Evolutionary conservation across 140 eudicot species (phyloP), one percentile per base, ranked within the genome.

Genomic region (Eryngium alpinum): DNA sequence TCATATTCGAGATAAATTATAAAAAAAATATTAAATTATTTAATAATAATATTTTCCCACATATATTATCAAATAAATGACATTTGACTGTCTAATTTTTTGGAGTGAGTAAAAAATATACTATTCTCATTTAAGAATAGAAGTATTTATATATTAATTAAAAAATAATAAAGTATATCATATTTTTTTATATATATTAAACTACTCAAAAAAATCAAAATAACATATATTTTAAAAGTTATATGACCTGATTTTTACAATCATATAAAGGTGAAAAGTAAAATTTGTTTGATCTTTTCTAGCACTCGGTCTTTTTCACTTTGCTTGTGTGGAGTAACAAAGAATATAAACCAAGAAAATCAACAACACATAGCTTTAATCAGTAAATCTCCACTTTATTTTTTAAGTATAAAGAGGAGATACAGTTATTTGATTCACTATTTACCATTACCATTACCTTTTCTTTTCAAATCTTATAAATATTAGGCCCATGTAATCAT

Each of bases 261-360:
- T 44, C 34, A 73, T 75, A 49, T 75, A 75, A 75, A 44, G 59
- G 34, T 49, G 7, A 49, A 73, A 73, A 9, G n/a, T 33, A 79
- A 34, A 25, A 34, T 75, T 22, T 72, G 44, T 84, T 85, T 85
- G 66, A 72, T 70, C 86, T 38, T 84, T 88, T 86, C 60, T 80
- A 75, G 85, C 62, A 72, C 77, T 79, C 83, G 78, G 59, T 77
- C 77, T 75, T 83, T 71, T 73, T 79, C 71, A 88, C 89, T 89
- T 90, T 89, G 86, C 92, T 88, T 89, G 93, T 63, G 67, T 83
- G 77, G 67, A 89, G 86, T 78, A 77, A 50, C 88, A 89, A 91
- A 86, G 93, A 91, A 89, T 88, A 89, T 83, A 59, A 69, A 44
- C 84, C 38, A 69, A 25, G 62, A 69, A 78, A 75, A 81, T 62